Conservation (phyloP, 768 basidiomycete genomes). For the Russula lepida region DNA sequence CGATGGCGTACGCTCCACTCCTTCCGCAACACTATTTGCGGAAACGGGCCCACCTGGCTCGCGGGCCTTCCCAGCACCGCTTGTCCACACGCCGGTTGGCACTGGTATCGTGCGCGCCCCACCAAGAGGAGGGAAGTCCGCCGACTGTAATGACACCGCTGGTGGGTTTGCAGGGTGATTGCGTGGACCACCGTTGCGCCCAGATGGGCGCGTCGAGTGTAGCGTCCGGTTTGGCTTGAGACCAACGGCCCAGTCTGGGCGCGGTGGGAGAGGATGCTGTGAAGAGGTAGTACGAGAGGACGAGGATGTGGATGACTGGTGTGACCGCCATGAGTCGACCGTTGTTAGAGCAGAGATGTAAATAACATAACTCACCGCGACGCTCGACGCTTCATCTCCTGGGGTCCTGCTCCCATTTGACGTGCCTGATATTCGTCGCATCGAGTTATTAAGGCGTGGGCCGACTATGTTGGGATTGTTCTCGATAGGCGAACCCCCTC, state of each 20-base stretch:
- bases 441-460: conserved; percentile 48
- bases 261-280: conserved; percentile 68
- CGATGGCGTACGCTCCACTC: conserved; percentile 5
- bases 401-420: conserved; percentile 51
- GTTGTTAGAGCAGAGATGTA: background rate
- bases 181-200: conserved; percentile 47
- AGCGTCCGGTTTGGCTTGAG: conserved; percentile 68
- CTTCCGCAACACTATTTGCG: background rate
- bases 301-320: conserved; percentile 69
- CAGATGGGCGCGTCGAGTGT: conserved; percentile 34
- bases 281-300: conserved; percentile 70
- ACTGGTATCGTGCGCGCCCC: conserved; percentile 34
- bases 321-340: background rate
- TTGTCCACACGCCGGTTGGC: conserved; percentile 56
- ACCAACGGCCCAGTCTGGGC: conserved; percentile 87
- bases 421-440: conserved; percentile 42
- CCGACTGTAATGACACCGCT: conserved; percentile 29
- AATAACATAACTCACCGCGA: conserved; percentile 42
- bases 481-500: conserved; percentile 6
- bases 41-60: conserved; percentile 1
- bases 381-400: conserved; percentile 70
- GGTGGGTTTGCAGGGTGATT: conserved; percentile 31
- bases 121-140: conserved; percentile 27
- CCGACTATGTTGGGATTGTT: conserved; percentile 44
- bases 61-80: conserved; percentile 14